Evolutionary conservation across 257 asterid genomes (phyloP).

Genomic region (Mitragyna speciosa): DNA sequence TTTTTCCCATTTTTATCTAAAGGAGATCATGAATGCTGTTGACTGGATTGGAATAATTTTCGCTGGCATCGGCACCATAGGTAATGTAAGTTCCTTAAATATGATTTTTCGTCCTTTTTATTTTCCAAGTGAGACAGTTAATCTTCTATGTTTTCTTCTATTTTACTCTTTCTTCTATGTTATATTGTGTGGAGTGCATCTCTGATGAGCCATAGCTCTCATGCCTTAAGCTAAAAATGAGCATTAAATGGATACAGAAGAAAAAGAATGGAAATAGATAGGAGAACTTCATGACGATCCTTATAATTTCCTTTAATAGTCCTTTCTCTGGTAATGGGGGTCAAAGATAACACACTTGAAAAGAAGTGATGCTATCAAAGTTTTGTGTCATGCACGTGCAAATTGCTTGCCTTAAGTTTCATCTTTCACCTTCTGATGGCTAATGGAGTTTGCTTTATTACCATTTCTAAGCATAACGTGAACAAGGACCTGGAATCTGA

Average conservation of each 20-base stretch:
- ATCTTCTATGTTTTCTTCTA: background rate
- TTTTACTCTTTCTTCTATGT: background rate
- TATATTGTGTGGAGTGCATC: background rate
- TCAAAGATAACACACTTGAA: background rate
- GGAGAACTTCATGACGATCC: background rate
- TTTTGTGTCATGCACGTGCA: background rate
- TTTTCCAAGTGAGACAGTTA: background rate
- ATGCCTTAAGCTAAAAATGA: background rate
- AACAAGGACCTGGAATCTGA: background rate
- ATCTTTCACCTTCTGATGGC: background rate
- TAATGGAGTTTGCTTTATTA: background rate
- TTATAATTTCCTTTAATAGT: no score
- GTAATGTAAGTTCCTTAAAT: slow-evolving; percentile 51
- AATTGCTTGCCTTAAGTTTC: background rate
- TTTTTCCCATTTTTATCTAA: slow-evolving; percentile 92
- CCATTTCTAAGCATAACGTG: background rate
- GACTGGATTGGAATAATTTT: slow-evolving; percentile 94
- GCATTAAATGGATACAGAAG: background rate
- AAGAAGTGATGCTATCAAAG: background rate
- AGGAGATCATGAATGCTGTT: slow-evolving; percentile 90
- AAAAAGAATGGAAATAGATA: background rate
- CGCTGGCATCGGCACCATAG: slow-evolving; percentile 99
- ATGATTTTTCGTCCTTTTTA: background rate
- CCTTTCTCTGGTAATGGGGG: background rate
- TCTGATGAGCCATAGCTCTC: background rate